Evolutionary conservation across 805 yeast species (phyloP).

Genomic region (Candida schatavii): DNA sequence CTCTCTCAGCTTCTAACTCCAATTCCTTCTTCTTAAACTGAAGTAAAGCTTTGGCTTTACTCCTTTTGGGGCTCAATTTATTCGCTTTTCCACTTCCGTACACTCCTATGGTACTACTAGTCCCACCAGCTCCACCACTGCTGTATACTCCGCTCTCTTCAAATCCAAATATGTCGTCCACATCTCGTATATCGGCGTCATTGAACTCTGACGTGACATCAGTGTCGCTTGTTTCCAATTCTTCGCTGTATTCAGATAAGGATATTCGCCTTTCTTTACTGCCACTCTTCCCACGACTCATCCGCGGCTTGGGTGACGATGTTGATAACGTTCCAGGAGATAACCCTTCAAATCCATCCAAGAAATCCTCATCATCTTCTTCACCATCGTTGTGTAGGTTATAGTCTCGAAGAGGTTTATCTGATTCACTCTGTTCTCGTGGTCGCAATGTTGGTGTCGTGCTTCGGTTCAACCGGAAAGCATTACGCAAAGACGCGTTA

Average conservation of each 20-base stretch:
- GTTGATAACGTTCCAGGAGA: conserved; percentile 23
- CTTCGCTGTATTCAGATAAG: conserved; percentile 38
- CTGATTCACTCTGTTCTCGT: background rate
- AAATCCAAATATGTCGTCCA: conserved; percentile 37
- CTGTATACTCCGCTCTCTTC: conserved; percentile 36
- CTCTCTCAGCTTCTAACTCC: conserved; percentile 31
- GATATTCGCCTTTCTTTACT: conserved; percentile 21
- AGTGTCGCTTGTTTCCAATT: conserved; percentile 25
- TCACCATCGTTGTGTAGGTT: background rate
- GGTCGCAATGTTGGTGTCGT: conserved; percentile 4
- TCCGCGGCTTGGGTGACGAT: conserved; percentile 20
- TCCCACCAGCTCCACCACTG: conserved; percentile 13
- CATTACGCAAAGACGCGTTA: conserved; percentile 1
- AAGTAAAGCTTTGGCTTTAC: conserved; percentile 4
- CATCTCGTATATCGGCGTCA: conserved; percentile 32
- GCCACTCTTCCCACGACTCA: background rate
- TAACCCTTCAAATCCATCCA: conserved; percentile 7
- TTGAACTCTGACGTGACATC: conserved; percentile 37
- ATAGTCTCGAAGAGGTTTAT: background rate
- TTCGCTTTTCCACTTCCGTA: background rate
- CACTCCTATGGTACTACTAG: conserved; percentile 12
- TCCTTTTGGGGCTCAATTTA: background rate
- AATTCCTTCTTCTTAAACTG: conserved; percentile 20
- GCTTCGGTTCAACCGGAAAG: conserved; percentile 7
- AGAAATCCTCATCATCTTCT: conserved; percentile 1